phyloP scores from a whole-genome alignment of 495 filamentous ascomycete species.

The Lophiotrema nucula region DNA sequence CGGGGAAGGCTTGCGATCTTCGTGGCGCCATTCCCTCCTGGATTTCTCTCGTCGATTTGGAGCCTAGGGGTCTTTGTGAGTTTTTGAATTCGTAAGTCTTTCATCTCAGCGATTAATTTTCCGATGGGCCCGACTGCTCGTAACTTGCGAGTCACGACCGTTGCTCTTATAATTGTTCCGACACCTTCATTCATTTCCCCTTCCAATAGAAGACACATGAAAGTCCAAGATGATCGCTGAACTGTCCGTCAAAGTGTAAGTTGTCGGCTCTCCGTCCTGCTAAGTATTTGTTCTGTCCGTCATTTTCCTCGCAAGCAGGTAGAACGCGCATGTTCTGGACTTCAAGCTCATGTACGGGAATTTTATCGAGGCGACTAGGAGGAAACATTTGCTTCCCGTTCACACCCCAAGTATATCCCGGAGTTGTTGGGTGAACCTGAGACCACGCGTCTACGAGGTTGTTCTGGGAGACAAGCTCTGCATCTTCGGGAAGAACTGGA shows the following conservation, averaged over 20 bases:
- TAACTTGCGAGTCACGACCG: no score
- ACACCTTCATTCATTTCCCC: no score
- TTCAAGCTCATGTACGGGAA: not conserved
- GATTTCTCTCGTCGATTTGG: no score
- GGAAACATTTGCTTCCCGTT: not conserved
- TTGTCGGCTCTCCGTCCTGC: not conserved
- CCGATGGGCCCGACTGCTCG: no score
- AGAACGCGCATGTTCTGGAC: not conserved
- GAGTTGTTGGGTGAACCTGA: not conserved
- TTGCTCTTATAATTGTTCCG: no score
- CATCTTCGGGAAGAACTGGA: not conserved
- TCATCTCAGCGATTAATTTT: no score
- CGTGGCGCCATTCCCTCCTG: no score
- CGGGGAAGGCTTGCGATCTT: no score
- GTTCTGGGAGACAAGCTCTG: not conserved
- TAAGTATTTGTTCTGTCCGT: not conserved
- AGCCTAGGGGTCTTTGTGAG: no score
- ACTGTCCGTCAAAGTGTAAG: not conserved
- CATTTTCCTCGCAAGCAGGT: not conserved
- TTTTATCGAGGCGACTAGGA: not conserved
- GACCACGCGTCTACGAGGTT: not conserved
- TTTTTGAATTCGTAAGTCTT: no score
- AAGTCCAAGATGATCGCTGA: not conserved
- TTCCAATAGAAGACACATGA: not conserved
- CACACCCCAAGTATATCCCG: conserved; percentile 1